Base-by-base conservation (phyloP, 1,284 basidiomycete genomes). In the Waitea zeae region DNA sequence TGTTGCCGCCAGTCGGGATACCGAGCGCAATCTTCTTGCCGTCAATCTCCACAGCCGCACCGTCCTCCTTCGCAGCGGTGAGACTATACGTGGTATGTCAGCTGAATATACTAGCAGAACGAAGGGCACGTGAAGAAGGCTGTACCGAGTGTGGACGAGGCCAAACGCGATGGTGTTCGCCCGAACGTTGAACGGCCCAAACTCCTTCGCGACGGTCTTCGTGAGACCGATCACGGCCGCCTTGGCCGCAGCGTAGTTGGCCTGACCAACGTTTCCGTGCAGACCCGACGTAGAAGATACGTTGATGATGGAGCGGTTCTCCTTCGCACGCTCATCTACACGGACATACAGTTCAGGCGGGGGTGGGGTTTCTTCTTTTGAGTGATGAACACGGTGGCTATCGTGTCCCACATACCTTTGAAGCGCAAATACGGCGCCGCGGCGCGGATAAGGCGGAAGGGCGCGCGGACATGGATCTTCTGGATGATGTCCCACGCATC, bases 131-230 rank as follows among this genome's bases (percentile, higher is more conserved):
- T 27, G 18, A 18, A 30, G 33, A 31, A 22, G 48, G 49, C 38
- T 41, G 77, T n/a, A n/a, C n/a, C 79, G 58, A 11, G 82, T 83
- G 47, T 77, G 69, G 35, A 86, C 70, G 39, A 69, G 64, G 20
- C 81, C 82, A 43, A 74, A 87, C 6, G 84, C 84, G 31, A 88
- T 59, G 2, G 77, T 78, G 57, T 88, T 87, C 31, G 78, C 75
- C 33, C 81, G 73, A 7, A 88, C 82, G 44, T 76, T 76, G 50
- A 80, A 88, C 4, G 60, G 52, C 37, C 86, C 84, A 84, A 83
- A 89, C 51, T 89, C 84, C 53, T 88, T 89, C 34, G 76, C 75
- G 43, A 83, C 72, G 12, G 83, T 88, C 61, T 87, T 87, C 27
- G 81, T 82, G 37, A 88, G 56, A 20, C 84, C 84, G 36, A 76